phyloP scores from a whole-genome alignment of 2,329 filamentous ascomycete species.

The Trichoderma asperellum region DNA sequence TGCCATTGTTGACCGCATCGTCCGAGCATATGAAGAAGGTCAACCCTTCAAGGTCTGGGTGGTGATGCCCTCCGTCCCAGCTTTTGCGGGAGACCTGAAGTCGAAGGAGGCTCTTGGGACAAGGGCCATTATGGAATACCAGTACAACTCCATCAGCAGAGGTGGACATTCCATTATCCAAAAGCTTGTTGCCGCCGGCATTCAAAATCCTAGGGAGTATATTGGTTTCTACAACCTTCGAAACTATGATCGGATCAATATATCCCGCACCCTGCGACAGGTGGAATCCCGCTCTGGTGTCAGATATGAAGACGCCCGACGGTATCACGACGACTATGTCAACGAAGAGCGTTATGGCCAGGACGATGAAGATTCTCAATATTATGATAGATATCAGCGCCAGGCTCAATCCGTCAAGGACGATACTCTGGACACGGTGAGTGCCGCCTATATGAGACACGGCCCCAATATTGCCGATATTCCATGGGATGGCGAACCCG shows the following conservation, averaged over 20 bases:
- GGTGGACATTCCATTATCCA: constrained; percentile 80
- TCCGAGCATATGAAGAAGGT: constrained; percentile 67
- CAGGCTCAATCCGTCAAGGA: constrained; percentile 61
- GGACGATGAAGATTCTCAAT: constrained; percentile 30
- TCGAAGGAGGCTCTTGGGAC: constrained; percentile 74
- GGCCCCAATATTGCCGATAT: constrained; percentile 68
- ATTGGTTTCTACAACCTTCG: constrained; percentile 85
- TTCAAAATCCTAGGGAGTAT: constrained; percentile 70
- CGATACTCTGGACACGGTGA: constrained; percentile 73
- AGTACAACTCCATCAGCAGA: constrained; percentile 78
- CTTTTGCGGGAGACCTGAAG: constrained; percentile 79
- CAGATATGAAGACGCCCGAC: constrained; percentile 67
- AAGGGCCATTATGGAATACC: constrained; percentile 85
- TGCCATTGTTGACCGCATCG: constrained; percentile 76
- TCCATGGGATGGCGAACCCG: constrained; percentile 59
- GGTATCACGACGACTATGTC: constrained; percentile 64
- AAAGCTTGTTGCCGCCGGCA: constrained; percentile 67
- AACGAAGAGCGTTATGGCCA: constrained; percentile 50
- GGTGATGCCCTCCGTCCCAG: constrained; percentile 78
- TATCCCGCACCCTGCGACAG: constrained; percentile 61
- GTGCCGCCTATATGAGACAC: constrained; percentile 80
- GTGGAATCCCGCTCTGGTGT: constrained; percentile 68
- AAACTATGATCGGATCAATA: constrained; percentile 83
- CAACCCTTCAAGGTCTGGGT: constrained; percentile 76
- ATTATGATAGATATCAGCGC: constrained; percentile 65